A percentile compares a stretch with the other conserved stretches of the same genome.
Conservation (phyloP, 202 grass and related monocot genomes). For the Setaria viridis region DNA sequence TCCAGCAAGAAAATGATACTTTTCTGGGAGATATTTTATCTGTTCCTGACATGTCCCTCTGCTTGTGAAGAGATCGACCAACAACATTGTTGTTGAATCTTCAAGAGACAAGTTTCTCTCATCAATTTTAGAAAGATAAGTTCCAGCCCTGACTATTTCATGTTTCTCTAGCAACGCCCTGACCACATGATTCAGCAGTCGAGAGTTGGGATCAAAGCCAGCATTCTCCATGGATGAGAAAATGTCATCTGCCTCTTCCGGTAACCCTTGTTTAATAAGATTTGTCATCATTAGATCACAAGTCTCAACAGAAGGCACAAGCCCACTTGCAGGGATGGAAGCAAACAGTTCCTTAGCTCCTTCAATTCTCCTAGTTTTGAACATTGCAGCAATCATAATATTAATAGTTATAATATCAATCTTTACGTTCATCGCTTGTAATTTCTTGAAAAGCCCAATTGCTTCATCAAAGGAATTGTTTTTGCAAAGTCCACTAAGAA, state of each 20-base stretch:
- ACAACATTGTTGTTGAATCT: slow-evolving; percentile 2
- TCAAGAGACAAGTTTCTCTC: slow-evolving; percentile 9
- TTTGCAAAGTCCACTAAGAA: slow-evolving; percentile 14
- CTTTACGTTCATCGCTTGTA: slow-evolving; percentile 10
- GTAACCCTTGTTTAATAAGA: slow-evolving; percentile 29
- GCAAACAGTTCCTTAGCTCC: slow-evolving; percentile 32
- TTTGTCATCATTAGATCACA: slow-evolving; percentile 29
- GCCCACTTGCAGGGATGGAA: neutral
- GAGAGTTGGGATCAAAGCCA: slow-evolving; percentile 1
- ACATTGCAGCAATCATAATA: slow-evolving; percentile 22
- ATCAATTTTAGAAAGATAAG: slow-evolving; percentile 26
- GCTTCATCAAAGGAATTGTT: slow-evolving; percentile 21
- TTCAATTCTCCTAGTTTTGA: slow-evolving; percentile 21
- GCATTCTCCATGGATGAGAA: slow-evolving; percentile 22
- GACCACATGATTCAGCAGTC: slow-evolving; percentile 29
- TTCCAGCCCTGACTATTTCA: slow-evolving; percentile 19
- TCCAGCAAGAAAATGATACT: neutral
- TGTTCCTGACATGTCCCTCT: slow-evolving; percentile 5
- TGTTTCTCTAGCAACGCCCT: neutral
- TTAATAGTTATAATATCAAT: neutral
- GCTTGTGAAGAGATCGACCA: slow-evolving; percentile 11
- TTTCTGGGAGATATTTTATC: slow-evolving; percentile 31
- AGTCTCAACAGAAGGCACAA: slow-evolving; percentile 3
- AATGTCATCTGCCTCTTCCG: slow-evolving; percentile 33
- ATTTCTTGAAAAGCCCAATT: neutral